phyloP scores from a whole-genome alignment of 768 basidiomycete genomes.

The Psilocybe tampanensis region DNA sequence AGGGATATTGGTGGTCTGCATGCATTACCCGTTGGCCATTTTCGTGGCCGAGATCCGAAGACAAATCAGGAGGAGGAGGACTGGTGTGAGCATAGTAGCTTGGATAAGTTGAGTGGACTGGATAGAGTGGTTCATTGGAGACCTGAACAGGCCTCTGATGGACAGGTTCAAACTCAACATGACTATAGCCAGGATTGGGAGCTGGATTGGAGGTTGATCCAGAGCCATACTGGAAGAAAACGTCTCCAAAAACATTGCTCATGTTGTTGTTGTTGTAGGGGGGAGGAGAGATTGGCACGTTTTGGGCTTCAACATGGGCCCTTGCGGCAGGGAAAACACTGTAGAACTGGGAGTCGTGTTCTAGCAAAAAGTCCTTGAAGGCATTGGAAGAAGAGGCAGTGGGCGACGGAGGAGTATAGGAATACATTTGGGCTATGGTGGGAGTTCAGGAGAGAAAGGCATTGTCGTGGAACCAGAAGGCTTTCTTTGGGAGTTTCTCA shows the following conservation, averaged over 20 bases:
- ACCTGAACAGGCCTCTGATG: background rate
- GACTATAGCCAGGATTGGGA: background rate
- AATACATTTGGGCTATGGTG: background rate
- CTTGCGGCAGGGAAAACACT: background rate
- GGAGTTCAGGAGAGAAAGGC: constrained; percentile 8
- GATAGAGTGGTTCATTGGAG: background rate
- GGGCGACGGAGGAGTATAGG: background rate
- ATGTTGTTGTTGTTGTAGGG: background rate
- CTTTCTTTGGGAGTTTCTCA: constrained; percentile 7
- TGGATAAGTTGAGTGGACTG: background rate
- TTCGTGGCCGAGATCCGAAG: background rate
- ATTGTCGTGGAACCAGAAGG: constrained; percentile 7
- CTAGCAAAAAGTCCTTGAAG: background rate
- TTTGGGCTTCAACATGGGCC: background rate
- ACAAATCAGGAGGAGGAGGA: background rate
- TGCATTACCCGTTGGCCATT: background rate
- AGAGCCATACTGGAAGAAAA: background rate
- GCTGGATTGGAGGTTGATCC: background rate
- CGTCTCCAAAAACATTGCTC: background rate
- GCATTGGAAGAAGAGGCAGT: background rate
- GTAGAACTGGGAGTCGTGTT: background rate
- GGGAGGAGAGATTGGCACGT: background rate
- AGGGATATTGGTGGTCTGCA: background rate
- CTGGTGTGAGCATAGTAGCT: background rate
- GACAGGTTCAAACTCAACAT: background rate